Base-by-base conservation (phyloP, 2,329 filamentous ascomycete genomes). In the Sporothrix sp. region DNA sequence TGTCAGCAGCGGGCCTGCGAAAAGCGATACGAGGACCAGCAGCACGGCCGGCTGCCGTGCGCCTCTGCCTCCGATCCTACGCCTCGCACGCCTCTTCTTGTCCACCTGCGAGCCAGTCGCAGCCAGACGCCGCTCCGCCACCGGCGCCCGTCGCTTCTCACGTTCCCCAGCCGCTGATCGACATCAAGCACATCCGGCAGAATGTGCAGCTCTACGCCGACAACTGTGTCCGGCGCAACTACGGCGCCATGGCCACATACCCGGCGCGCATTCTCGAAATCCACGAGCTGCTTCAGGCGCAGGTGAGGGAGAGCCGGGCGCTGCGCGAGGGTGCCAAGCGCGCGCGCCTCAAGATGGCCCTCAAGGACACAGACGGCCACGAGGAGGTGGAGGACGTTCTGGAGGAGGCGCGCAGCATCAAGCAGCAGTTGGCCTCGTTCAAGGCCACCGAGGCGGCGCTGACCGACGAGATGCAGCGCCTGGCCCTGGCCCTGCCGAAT, bases 161-260 rank as follows among this genome's bases (percentile, higher is more conserved):
- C 18, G 89, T 87, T 13, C 89, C 88, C 10, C 91, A 87, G 64
- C 80, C 87, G 23, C 77, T 77, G 42, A 76, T 94, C 58, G 85
- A 96, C 69, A 76, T 95, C 63, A 91, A 87, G 65, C 84, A 93
- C 69, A 95, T 98, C 65, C 89, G 90, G 52, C 78, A 88, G 62
- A 86, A 94, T 66, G 80, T 85, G 14, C 79, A 83, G 13, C 75
- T 94, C 14, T 86, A 96, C 71, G 78, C 85, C 59, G 74, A 84
- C 58, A 97, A 94, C 62, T 95, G 87, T 67, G 65, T 84, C 53
- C 83, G 89, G 58, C 82, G 93, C 58, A 96, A 96, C 65, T 96
- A 96, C 69, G 73, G 64, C 52, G 58, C 65, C 23, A 76, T 79
- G 56, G 70, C 75, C 33, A 60, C 66, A 13, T 73, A 81, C 58